phyloP scores from a whole-genome alignment of 805 yeast species.

The Sugiyamaella marilandica region DNA sequence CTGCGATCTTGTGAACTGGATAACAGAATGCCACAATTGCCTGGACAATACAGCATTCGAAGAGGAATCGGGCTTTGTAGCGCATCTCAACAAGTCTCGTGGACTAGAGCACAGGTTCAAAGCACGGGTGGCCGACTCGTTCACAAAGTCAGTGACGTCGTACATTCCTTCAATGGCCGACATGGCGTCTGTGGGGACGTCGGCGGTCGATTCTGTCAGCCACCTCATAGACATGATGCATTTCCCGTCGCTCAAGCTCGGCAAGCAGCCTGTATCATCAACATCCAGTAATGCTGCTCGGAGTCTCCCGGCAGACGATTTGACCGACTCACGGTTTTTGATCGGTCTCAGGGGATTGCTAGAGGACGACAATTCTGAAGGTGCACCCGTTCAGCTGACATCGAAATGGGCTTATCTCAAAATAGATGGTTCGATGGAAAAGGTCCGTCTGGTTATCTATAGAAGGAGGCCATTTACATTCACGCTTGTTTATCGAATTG shows the following conservation, averaged over 20 bases:
- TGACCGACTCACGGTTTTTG: conserved; percentile 21
- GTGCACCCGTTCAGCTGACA: background rate
- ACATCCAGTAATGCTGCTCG: background rate
- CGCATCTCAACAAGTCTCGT: conserved; percentile 16
- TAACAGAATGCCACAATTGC: conserved; percentile 21
- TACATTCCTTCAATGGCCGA: conserved; percentile 5
- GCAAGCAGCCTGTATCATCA: conserved; percentile 1
- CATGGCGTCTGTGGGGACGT: conserved; percentile 10
- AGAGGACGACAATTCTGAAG: conserved; percentile 13
- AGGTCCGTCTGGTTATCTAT: conserved; percentile 21
- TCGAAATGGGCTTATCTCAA: conserved; percentile 9
- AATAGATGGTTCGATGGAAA: background rate
- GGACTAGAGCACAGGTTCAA: background rate
- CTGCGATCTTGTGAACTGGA: conserved; percentile 22
- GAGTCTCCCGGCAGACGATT: conserved; percentile 13
- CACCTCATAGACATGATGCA: conserved; percentile 13
- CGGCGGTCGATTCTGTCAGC: conserved; percentile 13
- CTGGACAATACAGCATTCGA: conserved; percentile 17
- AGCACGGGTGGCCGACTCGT: background rate
- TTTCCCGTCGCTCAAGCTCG: background rate
- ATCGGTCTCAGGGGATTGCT: conserved; percentile 20
- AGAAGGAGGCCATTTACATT: conserved; percentile 24
- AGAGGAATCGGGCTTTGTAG: conserved; percentile 22
- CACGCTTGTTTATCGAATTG: conserved; percentile 17
- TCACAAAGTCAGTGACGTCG: conserved; percentile 1